Percentiles rank a stretch among this genome's conserved stretches.
Conservation (phyloP, 352 stramenopile species). For the Pythium diclinum region DNA sequence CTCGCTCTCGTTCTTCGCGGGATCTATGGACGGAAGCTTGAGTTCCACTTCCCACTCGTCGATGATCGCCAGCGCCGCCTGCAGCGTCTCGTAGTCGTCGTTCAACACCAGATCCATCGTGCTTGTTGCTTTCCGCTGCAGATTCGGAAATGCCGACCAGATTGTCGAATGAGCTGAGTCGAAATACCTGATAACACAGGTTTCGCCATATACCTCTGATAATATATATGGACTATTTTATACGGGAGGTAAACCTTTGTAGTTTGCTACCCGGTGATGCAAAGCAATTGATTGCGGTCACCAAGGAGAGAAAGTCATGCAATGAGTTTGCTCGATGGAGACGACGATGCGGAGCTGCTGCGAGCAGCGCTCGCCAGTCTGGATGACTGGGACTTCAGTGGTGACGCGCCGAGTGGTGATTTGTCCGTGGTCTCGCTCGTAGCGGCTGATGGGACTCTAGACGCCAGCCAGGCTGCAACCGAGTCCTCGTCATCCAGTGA, state of each 20-base stretch:
- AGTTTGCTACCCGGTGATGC: not conserved
- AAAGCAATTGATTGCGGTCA: not conserved
- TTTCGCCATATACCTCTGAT: not conserved
- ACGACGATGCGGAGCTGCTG: conserved; percentile 9
- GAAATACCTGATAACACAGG: not conserved
- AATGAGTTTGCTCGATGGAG: not conserved
- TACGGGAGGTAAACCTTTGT: not conserved
- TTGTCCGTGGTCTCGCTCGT: not conserved
- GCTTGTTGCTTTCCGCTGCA: not conserved
- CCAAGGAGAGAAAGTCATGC: not conserved
- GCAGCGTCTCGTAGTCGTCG: conserved; percentile 14
- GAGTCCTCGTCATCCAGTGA: not conserved
- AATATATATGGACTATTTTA: not conserved
- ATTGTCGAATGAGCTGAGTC: not conserved
- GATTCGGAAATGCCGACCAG: not conserved
- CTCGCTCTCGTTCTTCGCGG: not conserved
- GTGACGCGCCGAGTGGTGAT: not conserved
- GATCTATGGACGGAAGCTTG: not conserved
- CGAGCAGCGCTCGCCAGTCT: conserved; percentile 13
- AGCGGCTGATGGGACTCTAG: not conserved
- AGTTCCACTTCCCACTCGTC: conserved; percentile 15
- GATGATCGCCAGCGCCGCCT: conserved; percentile 16
- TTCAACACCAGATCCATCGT: not conserved
- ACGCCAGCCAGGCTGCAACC: not conserved
- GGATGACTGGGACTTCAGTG: conserved; percentile 1